Evolutionary conservation across 148 eudicot genomes (phyloP).

Genomic region (Cornus florida): DNA sequence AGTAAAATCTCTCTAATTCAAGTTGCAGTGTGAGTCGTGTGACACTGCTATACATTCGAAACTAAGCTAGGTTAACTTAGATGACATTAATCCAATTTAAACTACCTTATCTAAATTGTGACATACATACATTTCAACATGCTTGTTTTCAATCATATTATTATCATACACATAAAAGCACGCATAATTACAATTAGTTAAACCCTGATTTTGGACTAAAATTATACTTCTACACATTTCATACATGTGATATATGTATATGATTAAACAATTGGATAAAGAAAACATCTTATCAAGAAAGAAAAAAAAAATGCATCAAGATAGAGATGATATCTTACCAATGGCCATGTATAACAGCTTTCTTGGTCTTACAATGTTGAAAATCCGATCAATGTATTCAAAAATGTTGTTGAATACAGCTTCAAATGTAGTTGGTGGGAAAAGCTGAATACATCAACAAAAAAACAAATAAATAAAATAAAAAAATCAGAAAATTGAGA

Average conservation of each 20-base stretch:
- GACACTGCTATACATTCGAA: not conserved
- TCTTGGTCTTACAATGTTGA: conserved; percentile 33
- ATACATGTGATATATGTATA: too few relatives aligned
- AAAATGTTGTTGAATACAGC: conserved; percentile 27
- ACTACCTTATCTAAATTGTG: not conserved
- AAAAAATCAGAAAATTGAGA: not conserved
- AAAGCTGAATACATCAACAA: conserved; percentile 8
- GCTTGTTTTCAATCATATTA: not conserved
- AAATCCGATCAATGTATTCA: conserved; percentile 37
- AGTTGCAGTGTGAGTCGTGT: not conserved
- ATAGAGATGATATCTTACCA: conserved; percentile 16
- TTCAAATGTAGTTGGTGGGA: conserved; percentile 22
- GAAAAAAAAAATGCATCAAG: not conserved
- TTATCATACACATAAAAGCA: too few relatives aligned
- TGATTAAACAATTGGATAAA: too few relatives aligned
- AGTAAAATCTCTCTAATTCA: not conserved
- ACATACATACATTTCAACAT: not conserved
- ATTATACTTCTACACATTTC: not conserved
- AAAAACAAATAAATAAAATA: not conserved
- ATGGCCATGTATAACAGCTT: conserved; percentile 43
- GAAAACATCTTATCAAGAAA: not conserved
- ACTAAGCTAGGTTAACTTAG: too few relatives aligned
- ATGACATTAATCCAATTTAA: not conserved
- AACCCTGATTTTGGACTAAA: too few relatives aligned
- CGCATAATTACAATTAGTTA: too few relatives aligned